Conservation (phyloP, 768 basidiomycete species). For the Boletellus ananas region DNA sequence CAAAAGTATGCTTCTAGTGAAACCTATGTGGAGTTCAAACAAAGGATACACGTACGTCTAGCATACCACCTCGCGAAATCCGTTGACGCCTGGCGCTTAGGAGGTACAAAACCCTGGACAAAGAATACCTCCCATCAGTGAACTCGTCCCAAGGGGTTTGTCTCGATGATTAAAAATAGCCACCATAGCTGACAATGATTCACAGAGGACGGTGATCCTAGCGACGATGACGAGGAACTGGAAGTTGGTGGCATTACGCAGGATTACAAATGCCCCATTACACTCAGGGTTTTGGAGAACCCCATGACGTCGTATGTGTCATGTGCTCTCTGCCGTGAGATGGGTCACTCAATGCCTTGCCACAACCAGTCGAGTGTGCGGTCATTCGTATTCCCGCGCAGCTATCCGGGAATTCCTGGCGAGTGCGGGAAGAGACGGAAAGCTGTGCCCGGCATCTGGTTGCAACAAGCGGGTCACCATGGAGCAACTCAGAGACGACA, state of each 20-base stretch:
- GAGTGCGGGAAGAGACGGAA: conserved; percentile 28
- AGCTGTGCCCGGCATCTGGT: conserved; percentile 68
- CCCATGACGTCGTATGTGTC: conserved; percentile 79
- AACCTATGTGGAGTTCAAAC: conserved; percentile 58
- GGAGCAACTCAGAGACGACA: conserved; percentile 49
- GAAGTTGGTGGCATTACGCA: conserved; percentile 84
- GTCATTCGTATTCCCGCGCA: conserved; percentile 76
- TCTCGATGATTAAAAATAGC: not conserved
- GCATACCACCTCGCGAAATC: not conserved
- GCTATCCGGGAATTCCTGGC: conserved; percentile 67
- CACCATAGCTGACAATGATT: not conserved
- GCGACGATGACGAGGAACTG: conserved; percentile 84
- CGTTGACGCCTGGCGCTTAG: conserved; percentile 35
- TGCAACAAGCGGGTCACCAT: conserved; percentile 59
- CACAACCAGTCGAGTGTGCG: conserved; percentile 54
- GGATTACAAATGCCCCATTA: conserved; percentile 81
- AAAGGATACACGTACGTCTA: conserved; percentile 60
- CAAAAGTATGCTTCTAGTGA: conserved; percentile 73
- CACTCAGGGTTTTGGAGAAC: conserved; percentile 59
- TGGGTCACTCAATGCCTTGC: not conserved
- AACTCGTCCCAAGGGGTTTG: conserved; percentile 66
- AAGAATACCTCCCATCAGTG: conserved; percentile 74
- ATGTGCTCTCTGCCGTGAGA: not conserved
- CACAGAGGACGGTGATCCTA: conserved; percentile 74
- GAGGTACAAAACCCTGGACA: conserved; percentile 61